These are phyloP conservation scores for Metrosideros polymorpha DNA, from an alignment of 441 rosid genomes.

Conservation along the genomic window DNA sequence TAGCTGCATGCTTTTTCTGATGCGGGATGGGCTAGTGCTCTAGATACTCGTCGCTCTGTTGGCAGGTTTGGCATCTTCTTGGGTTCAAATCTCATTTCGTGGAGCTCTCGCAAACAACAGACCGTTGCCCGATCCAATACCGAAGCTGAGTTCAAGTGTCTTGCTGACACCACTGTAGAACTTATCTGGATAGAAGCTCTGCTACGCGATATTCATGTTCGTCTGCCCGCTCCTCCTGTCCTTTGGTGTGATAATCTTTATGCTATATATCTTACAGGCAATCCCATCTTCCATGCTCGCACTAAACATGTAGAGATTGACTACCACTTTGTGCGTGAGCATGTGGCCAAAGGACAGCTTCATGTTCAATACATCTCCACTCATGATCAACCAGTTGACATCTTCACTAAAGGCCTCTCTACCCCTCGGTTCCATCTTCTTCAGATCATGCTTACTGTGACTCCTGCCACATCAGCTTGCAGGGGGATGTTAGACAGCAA, in stretches of 20 bases:
- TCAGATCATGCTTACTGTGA: neutral
- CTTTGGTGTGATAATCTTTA: neutral
- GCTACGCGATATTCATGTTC: neutral
- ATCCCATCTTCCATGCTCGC: neutral
- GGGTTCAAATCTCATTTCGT: neutral
- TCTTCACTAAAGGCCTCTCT: neutral
- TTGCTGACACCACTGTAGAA: neutral
- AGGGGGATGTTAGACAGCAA: no score
- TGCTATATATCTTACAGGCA: neutral
- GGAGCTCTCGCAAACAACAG: neutral
- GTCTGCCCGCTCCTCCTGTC: neutral
- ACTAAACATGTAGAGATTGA: no score
- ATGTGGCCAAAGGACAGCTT: neutral
- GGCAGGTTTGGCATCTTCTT: neutral
- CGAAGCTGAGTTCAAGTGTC: neutral
- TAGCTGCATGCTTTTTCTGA: neutral
- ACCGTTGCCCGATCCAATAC: neutral
- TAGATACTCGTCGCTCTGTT: neutral
- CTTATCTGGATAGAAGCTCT: neutral
- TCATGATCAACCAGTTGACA: neutral
- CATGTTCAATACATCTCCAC: neutral
- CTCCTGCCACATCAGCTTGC: neutral
- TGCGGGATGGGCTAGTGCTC: neutral
- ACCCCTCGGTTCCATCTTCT: neutral
- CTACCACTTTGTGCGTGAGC: neutral